These are phyloP conservation scores for Colletotrichum sidae DNA, from an alignment of 2,329 filamentous ascomycete genomes.

Conservation along the genomic window DNA sequence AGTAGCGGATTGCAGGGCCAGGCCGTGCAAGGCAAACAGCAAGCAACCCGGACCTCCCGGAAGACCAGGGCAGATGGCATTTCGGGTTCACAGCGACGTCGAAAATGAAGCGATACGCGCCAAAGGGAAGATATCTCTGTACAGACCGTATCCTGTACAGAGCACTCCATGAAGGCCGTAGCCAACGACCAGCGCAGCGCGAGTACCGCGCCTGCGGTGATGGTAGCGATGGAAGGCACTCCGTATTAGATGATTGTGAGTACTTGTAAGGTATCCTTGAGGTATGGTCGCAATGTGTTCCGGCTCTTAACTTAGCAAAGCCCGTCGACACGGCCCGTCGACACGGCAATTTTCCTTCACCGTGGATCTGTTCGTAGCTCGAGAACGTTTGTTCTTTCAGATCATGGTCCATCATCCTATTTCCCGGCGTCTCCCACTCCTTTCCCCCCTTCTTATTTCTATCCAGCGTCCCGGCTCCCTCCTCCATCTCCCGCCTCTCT, in stretches of 20 bases:
- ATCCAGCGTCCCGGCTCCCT: slow-evolving; percentile 2
- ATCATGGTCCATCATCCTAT: slow-evolving; percentile 22
- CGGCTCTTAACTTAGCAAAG: not conserved
- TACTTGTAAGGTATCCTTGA: too few relatives aligned
- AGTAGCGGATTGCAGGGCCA: slow-evolving; percentile 5
- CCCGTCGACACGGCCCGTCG: slow-evolving; percentile 21
- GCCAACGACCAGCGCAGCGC: too few relatives aligned
- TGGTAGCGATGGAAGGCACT: too few relatives aligned
- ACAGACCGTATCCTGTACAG: too few relatives aligned
- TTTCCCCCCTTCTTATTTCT: slow-evolving; percentile 26
- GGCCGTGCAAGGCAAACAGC: slow-evolving; percentile 29
- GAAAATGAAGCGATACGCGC: slow-evolving; percentile 16
- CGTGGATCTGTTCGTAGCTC: slow-evolving; percentile 30
- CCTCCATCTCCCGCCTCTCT: slow-evolving; percentile 20
- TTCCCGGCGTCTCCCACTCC: slow-evolving; percentile 21
- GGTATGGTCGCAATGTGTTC: too few relatives aligned
- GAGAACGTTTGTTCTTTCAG: slow-evolving; percentile 27
- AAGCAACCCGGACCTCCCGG: slow-evolving; percentile 33
- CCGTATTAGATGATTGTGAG: too few relatives aligned
- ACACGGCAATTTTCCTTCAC: slow-evolving; percentile 28
- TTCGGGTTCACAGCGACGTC: too few relatives aligned
- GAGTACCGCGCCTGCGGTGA: too few relatives aligned
- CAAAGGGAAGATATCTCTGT: not conserved
- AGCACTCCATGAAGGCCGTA: too few relatives aligned
- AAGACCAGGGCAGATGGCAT: slow-evolving; percentile 22